Evolutionary conservation across 2,329 filamentous ascomycete species (phyloP).

Genomic region (Chrysosporium keratinophilum): DNA sequence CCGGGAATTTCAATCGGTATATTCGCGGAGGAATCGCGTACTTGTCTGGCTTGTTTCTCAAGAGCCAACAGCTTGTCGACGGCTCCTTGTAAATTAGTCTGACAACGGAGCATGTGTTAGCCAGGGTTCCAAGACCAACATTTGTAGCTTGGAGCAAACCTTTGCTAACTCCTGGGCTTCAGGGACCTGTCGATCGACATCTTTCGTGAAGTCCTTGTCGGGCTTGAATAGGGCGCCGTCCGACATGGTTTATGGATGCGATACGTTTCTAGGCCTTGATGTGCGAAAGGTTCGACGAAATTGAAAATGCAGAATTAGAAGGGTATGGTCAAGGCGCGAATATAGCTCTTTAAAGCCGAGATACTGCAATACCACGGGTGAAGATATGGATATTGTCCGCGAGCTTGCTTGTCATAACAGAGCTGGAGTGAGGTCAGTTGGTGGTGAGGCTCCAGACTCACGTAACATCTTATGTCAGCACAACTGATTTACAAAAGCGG

Average conservation of each 20-base stretch:
- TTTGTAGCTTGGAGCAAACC: slow-evolving; percentile 41
- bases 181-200: slow-evolving; percentile 81
- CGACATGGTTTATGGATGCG: slow-evolving; percentile 52
- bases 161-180: slow-evolving; percentile 84
- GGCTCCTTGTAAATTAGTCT: slow-evolving; percentile 65
- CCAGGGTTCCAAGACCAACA: background rate
- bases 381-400: background rate
- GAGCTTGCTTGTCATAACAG: too few relatives aligned
- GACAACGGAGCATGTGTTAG: slow-evolving; percentile 14
- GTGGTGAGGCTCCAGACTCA: background rate
- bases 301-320: background rate
- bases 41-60: slow-evolving; percentile 97
- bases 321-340: too few relatives aligned
- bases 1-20: background rate
- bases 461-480: background rate
- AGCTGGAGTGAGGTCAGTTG: slow-evolving; percentile 1
- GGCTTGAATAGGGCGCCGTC: slow-evolving; percentile 71
- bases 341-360: background rate
- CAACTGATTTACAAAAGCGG: background rate
- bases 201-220: slow-evolving; percentile 98
- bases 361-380: background rate
- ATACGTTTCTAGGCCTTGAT: background rate
- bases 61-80: slow-evolving; percentile 86
- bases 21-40: slow-evolving; percentile 32
- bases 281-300: background rate